Evolutionary conservation across 2,329 filamentous ascomycete species (phyloP).

Genomic region (Chrysoporthe austroafricana): DNA sequence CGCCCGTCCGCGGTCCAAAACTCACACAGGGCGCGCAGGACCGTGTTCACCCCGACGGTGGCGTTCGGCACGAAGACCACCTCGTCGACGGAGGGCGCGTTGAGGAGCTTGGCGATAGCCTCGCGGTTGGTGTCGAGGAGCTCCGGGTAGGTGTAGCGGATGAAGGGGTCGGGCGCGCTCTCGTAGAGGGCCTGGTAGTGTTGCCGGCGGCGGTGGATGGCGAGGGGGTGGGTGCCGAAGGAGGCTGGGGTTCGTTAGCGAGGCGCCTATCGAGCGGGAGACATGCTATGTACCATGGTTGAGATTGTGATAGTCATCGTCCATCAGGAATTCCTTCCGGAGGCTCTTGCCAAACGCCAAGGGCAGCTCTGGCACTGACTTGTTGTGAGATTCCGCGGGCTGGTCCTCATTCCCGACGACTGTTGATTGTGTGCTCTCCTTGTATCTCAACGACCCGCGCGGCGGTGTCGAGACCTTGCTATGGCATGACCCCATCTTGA

Average conservation of each 20-base stretch:
- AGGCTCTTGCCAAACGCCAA: conserved; percentile 44
- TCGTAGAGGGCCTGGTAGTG: conserved; percentile 71
- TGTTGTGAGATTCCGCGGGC: background rate
- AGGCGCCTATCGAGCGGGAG: conserved; percentile 9
- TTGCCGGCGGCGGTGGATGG: conserved; percentile 62
- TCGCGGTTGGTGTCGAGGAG: conserved; percentile 67
- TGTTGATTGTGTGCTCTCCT: background rate
- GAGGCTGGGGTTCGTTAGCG: conserved; percentile 58
- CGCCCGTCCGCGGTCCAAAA: conserved; percentile 68
- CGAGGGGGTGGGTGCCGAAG: conserved; percentile 74
- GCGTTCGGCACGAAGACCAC: conserved; percentile 83
- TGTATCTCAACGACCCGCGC: background rate
- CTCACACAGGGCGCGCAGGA: conserved; percentile 69
- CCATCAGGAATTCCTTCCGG: conserved; percentile 70
- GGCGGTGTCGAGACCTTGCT: conserved; percentile 2
- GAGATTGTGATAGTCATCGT: conserved; percentile 69
- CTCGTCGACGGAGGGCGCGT: conserved; percentile 62
- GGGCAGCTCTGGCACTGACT: background rate
- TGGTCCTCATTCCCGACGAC: background rate
- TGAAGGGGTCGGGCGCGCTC: conserved; percentile 73
- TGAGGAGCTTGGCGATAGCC: conserved; percentile 68
- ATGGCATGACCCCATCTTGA: conserved; percentile 6
- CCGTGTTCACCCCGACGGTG: conserved; percentile 75
- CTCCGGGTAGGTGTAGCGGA: conserved; percentile 67
- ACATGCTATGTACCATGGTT: conserved; percentile 58